Base-by-base conservation (phyloP, 2,329 filamentous ascomycete genomes). In the Aspergillus sp. region DNA sequence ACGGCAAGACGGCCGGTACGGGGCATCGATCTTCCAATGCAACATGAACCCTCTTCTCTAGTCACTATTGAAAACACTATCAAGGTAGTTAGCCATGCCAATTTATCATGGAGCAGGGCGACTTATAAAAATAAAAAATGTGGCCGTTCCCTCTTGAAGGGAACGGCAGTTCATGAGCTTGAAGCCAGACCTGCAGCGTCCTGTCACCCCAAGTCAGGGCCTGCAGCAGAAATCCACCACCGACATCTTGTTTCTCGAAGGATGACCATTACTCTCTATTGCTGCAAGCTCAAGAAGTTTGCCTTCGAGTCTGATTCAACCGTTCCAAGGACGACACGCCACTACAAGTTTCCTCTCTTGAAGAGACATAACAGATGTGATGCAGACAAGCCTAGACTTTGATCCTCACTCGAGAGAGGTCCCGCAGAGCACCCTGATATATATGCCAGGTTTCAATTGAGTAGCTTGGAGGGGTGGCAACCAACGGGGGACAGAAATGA, bases 361-460 rank as follows among this genome's bases (percentile, higher is more conserved):
- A 44, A 29, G 40, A 25, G 33, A 26, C 41, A 30, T 42, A 37
- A 16, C 33, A 44, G 27, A 34, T 32, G 53, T 52, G 67, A 34
- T 19, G 33, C 72, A 67, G 84, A 89, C 83, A 88, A 89, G 85
- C 74, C 84, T 68, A 86, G 78, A 69, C 85, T 86, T 86, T 93
- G 85, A 93, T 80, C 68, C 82, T 82, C 86, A 86, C 82, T 74
- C 80, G 58, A 76, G 82, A 86, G 85, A 86, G 82, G 83, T 86
- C 84, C 85, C 71, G 63, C 61, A 48, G 56, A 26, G 26, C 17
- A 20, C 55, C 39, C 35, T 35, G 29, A 32, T 35, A 33, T 28
- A 20, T 34, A 37, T 35, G 11, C 26, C 34, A 14, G 26, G 34
- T 6, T 26, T 26, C 10, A 13, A 14, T 7, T 16, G 10, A 22